Evolutionary conservation across 2,329 filamentous ascomycete genomes (phyloP), one percentile per base, ranked within the genome.

Genomic region (Fusarium sp.): DNA sequence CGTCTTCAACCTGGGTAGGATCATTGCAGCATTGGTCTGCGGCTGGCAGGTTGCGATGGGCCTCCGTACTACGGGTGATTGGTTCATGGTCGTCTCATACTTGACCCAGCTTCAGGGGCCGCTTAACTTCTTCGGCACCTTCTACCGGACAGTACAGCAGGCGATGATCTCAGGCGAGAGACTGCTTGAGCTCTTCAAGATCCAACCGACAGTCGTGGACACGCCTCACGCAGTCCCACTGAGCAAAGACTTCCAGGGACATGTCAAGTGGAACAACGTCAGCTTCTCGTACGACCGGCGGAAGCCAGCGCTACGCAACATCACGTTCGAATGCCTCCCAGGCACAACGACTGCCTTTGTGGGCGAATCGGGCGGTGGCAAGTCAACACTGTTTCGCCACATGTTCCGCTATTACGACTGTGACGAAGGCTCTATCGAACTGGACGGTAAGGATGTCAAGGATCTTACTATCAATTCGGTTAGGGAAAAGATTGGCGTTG

Each of bases 101-200:
- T 89, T 95, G 79, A 90, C 90, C 16, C 93, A 96, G 79, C 84
- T 96, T 16, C 93, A 95, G 78, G 90, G 90, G 0, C 93, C 93
- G 1, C 85, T 95, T 65, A 95, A 95, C 79, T 95, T 94, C 82
- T 95, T 96, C 74, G 96, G 95, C 60, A 96, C 94, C 0, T 98
- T 98, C 79, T 99, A 98, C 80, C 89, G 95, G 53, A 96, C 94
- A 66, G 95, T 98, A 7, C 96, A 98, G 81, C 96, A 95, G 73
- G 93, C 95, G 56, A 93, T 99, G 92, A 98, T 99, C 77, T 98
- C 97, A 62, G 95, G 95, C 6, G 96, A 99, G 84, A 91, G 96
- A 16, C 91, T 99, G 79, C 84, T 99, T 58, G 96, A 98, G 80
- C 85, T 99, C 16, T 98, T 99, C 88, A 97, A 97, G 80, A 96